Base-by-base conservation (phyloP, 164 flowering plant genomes). In the Magnolia officinalis region DNA sequence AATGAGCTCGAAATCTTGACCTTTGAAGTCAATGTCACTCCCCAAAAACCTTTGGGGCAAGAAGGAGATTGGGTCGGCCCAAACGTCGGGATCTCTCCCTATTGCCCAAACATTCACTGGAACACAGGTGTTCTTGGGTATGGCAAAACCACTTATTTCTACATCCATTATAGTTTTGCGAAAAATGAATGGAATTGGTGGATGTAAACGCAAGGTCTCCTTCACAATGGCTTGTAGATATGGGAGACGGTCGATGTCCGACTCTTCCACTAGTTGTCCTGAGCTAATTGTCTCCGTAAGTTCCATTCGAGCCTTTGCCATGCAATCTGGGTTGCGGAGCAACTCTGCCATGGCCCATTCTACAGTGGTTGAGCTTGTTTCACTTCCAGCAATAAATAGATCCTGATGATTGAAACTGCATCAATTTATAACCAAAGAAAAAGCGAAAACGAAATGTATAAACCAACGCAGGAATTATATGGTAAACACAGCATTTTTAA, bases 301-400 rank as follows among this genome's bases (percentile, higher is more conserved):
- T 24, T 83, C 83, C 5, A 13, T 9, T 74, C 61, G 67, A 4
- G 76, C 81, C 11, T 77, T 79, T 26, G 1, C 18, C 78, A 81
- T 65, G 1, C 19, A 23, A 0, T 72, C 11, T 21, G 83, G 79
- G 16, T 81, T 81, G 6, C 49, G 72, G 13, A 83, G 52, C 49
- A 80, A 9, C 70, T 83, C 83, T 6, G 83, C 29, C 86, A 83
- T 83, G 26, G 76, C 82, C 86, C 85, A 83, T 24, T 83, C 85
- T 20, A 76, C 6, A 31, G 83, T 71, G 74, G 50, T 76, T 19
- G 85, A 74, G 16, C 76, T 81, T 24, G 86, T 81, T 55, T 83
- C 86, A 1, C 63, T 74, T 49, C 76, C 77, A 1, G 82, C 83
- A 51, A 31, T 74, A 67, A 83, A 81, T 6, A 83, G 11, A 66